Conservation (phyloP, 495 filamentous ascomycete species). For the Podospora bellae-mahoneyi region DNA sequence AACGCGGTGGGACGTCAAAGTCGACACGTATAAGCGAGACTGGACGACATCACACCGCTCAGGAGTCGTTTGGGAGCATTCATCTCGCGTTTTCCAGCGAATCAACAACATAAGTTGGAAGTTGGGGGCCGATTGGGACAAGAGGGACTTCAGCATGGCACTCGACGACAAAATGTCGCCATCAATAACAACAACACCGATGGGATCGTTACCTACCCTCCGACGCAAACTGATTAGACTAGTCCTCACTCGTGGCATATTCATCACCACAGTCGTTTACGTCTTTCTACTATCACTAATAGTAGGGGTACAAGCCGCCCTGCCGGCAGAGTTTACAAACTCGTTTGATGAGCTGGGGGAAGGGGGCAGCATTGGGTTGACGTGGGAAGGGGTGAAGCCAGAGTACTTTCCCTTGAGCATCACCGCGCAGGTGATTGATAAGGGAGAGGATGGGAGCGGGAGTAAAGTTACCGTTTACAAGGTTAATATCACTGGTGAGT, state of each 20-base stretch:
- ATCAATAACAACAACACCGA: background rate
- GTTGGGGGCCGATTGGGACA: no score
- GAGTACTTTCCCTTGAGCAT: conserved; percentile 33
- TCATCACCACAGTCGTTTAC: conserved; percentile 9
- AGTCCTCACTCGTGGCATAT: background rate
- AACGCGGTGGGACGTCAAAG: background rate
- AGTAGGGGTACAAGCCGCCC: conserved; percentile 5
- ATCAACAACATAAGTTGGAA: no score
- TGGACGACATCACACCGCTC: background rate
- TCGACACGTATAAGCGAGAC: background rate
- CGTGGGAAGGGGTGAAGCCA: conserved; percentile 30
- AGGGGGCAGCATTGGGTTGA: conserved; percentile 26
- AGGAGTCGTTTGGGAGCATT: background rate
- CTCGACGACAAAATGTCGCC: background rate
- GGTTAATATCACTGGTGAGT: conserved; percentile 35
- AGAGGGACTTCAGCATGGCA: no score
- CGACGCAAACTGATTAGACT: background rate
- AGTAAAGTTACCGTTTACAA: conserved; percentile 30
- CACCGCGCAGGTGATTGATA: conserved; percentile 34
- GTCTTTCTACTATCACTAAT: conserved; percentile 4
- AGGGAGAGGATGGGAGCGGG: conserved; percentile 20
- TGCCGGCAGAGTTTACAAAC: conserved; percentile 28
- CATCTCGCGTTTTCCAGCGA: no score
- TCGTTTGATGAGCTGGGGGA: conserved; percentile 28
- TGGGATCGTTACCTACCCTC: background rate